Evolutionary conservation across 257 asterid genomes (phyloP), one percentile per base, ranked within the genome.

Genomic region (Rubia yunnanensis): DNA sequence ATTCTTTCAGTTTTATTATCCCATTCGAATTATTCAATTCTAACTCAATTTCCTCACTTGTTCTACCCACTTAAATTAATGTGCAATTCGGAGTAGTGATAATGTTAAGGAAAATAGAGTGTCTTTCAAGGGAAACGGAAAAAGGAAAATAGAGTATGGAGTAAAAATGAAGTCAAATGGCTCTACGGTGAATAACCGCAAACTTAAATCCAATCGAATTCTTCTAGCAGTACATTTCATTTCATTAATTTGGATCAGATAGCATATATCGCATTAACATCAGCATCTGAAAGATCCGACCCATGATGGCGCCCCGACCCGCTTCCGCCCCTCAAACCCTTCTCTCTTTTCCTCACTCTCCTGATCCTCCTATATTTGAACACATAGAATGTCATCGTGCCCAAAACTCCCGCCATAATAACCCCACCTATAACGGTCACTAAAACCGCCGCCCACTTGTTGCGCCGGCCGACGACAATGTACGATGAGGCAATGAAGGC

Each of bases 351-450:
- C 74, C 85, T 83, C 66, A 77, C 78, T 74, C 65, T 81, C 54
- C 84, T 66, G 13, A 61, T 65, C 81, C 79, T 76, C 68, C 80
- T 82, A 18, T 81, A 78, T 73, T 81, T 88, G 78, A 86, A 64
- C 73, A 88, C 95, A 30, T 81, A 88, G 63, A 79, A 84, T 10
- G 95, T 87, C 95, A 84, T 87, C 44, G 77, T 76, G 67, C 86
- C 75, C 32, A 87, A 63, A 65, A 87, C 87, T 60, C 89, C 87
- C 2, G 83, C 86, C 92, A 87, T 87, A 2, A 72, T 78, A 52
- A 74, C 79, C 3, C 82, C 89, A 7, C 91, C 91, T 0, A 72
- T 70, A 24, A 84, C 79, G 0, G 89, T 83, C 14, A 83, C 83
- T 26, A 88, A 82, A 65, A 81, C 66, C 0, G 96, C 95, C 18